A percentile compares a stretch with the other conserved stretches of the same genome.
Conservation (phyloP, 306 rosid species). For the Rosa multiflora region DNA sequence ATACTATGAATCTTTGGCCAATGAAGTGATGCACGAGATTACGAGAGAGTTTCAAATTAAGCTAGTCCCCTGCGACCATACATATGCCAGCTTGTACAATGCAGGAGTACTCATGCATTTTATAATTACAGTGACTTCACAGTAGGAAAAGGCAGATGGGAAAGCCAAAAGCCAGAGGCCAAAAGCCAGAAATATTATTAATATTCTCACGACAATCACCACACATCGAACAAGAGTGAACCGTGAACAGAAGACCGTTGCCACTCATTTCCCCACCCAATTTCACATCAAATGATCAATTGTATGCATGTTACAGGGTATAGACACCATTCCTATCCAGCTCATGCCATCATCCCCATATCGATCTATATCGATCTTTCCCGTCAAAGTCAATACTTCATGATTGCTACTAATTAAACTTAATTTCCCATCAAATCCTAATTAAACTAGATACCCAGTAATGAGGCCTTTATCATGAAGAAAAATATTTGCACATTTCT, state of each 20-base stretch:
- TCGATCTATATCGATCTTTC: background rate
- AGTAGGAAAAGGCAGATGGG: background rate
- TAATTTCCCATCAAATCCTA: background rate
- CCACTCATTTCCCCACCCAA: constrained; percentile 8
- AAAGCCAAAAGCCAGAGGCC: background rate
- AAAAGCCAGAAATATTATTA: constrained; percentile 3
- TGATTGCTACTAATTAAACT: background rate
- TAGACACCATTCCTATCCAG: constrained; percentile 3
- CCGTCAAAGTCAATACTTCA: background rate
- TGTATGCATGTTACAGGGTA: background rate
- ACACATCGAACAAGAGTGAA: constrained; percentile 2
- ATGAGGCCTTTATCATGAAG: background rate
- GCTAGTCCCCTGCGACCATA: background rate
- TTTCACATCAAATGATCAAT: background rate
- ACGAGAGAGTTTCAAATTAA: background rate
- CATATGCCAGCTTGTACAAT: background rate
- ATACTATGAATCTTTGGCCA: background rate
- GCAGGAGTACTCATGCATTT: background rate
- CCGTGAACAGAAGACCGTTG: constrained; percentile 9
- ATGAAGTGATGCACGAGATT: background rate
- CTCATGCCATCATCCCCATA: background rate
- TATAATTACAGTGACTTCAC: constrained; percentile 13
- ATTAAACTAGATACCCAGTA: background rate
- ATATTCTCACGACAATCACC: constrained; percentile 3
- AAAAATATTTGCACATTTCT: background rate